These are phyloP conservation scores for Botrytis fabae DNA, from an alignment of 2,329 filamentous ascomycete genomes.

Conservation along the genomic window DNA sequence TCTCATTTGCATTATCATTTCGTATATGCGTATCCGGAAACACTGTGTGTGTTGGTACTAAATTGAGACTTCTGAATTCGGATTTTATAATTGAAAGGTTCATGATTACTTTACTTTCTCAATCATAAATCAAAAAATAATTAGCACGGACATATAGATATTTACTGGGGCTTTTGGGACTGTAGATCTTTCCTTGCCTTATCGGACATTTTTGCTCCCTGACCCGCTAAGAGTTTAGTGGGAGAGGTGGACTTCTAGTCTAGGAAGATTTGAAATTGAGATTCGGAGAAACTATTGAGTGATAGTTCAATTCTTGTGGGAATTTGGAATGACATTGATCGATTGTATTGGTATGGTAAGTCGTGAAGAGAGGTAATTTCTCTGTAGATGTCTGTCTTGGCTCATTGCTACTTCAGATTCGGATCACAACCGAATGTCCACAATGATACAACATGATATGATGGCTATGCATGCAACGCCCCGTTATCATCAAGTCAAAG, in stretches of 20 bases:
- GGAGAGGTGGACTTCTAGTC: neutral
- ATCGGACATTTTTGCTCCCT: constrained; percentile 2
- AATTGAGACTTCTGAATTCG: neutral
- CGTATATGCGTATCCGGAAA: neutral
- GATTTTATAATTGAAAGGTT: neutral
- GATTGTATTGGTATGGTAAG: neutral
- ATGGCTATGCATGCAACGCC: constrained; percentile 4
- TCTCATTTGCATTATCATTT: neutral
- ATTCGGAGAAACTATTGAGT: neutral
- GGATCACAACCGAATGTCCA: neutral
- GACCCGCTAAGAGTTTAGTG: neutral
- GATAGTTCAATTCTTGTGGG: neutral
- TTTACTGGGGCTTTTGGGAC: neutral
- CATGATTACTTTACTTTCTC: neutral
- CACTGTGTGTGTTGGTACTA: neutral
- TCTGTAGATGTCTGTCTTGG: neutral
- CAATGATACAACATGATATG: neutral
- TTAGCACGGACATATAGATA: neutral
- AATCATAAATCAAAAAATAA: neutral
- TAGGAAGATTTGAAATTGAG: neutral
- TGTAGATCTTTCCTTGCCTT: neutral
- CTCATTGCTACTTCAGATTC: neutral
- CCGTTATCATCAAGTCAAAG: neutral
- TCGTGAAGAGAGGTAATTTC: neutral
- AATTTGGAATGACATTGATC: neutral